Percentiles rank a stretch among this genome's conserved stretches.
Conservation (phyloP, 2,329 filamentous ascomycete genomes). For the Xylaria sp. region DNA sequence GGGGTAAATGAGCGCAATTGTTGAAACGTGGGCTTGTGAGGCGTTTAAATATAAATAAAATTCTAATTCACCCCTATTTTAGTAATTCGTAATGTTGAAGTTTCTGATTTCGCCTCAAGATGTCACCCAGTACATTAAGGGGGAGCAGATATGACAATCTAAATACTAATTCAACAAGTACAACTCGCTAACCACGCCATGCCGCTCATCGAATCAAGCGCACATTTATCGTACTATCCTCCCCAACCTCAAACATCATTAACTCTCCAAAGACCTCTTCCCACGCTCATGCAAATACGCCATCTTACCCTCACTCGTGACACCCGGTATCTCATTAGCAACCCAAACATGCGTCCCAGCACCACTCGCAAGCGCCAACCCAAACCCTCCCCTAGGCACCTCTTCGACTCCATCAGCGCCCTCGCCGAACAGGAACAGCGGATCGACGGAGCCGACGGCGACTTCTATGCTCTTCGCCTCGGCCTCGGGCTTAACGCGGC, state of each 20-base stretch:
- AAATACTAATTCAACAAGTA: too few relatives aligned
- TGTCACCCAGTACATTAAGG: neutral
- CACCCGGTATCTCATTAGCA: conserved; percentile 59
- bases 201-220: neutral
- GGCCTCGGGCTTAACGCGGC: conserved; percentile 43
- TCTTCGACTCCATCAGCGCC: conserved; percentile 42
- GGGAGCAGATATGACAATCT: neutral
- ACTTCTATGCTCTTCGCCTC: conserved; percentile 49
- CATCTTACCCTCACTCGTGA: conserved; percentile 60
- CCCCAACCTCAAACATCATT: neutral
- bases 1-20: neutral
- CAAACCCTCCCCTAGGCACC: conserved; percentile 48
- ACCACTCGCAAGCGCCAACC: conserved; percentile 53
- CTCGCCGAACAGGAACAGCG: conserved; percentile 54
- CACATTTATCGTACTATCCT: neutral
- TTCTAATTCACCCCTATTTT: neutral
- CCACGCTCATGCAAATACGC: conserved; percentile 20
- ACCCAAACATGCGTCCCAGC: conserved; percentile 56
- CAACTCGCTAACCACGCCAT: too few relatives aligned
- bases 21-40: neutral
- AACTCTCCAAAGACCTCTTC: conserved; percentile 5
- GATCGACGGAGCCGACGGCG: conserved; percentile 59
- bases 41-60: neutral
- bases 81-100: neutral
- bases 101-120: neutral